phyloP scores from a whole-genome alignment of 495 filamentous ascomycete genomes.

The Aspergillus saccharolyticus region DNA sequence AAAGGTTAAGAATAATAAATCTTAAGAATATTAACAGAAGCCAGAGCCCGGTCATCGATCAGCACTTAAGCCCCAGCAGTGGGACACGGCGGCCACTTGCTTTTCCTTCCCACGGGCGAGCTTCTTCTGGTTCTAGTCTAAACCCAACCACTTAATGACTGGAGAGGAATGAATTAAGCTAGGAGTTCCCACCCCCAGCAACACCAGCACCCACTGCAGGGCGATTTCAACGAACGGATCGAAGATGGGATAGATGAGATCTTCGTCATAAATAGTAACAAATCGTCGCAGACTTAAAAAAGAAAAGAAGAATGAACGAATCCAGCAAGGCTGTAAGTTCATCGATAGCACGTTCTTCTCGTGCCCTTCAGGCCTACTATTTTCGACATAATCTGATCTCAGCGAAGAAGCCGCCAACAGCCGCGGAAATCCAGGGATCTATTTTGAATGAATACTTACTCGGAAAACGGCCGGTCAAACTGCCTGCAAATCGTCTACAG shows the following conservation, averaged over 20 bases:
- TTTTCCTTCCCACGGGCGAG: slow-evolving; percentile 14
- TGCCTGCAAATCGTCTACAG: no score
- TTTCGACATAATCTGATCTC: not conserved
- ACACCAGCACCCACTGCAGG: slow-evolving; percentile 9
- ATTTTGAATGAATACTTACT: not conserved
- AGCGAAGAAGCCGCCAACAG: not conserved
- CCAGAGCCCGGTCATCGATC: slow-evolving; percentile 16
- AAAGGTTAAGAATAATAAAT: slow-evolving; percentile 13
- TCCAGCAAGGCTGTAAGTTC: not conserved
- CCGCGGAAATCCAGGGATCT: not conserved
- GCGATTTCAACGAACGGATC: slow-evolving; percentile 8
- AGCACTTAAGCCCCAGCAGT: slow-evolving; percentile 19
- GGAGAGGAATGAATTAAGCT: slow-evolving; percentile 22
- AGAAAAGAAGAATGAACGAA: not conserved
- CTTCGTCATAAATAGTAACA: slow-evolving; percentile 1
- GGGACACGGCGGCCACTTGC: slow-evolving; percentile 15
- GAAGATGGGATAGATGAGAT: not conserved
- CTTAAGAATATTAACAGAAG: slow-evolving; percentile 9
- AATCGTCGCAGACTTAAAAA: not conserved
- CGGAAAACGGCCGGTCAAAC: no score
- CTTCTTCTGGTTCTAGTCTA: slow-evolving; percentile 19
- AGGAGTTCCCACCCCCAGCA: slow-evolving; percentile 26
- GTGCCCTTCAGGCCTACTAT: not conserved
- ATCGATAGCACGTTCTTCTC: not conserved
- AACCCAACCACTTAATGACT: slow-evolving; percentile 12